A percentile compares a stretch with the other conserved stretches of the same genome.
phyloP scores from a whole-genome alignment of 371 early-diverging fungal species.

The Mucor mucedo region DNA sequence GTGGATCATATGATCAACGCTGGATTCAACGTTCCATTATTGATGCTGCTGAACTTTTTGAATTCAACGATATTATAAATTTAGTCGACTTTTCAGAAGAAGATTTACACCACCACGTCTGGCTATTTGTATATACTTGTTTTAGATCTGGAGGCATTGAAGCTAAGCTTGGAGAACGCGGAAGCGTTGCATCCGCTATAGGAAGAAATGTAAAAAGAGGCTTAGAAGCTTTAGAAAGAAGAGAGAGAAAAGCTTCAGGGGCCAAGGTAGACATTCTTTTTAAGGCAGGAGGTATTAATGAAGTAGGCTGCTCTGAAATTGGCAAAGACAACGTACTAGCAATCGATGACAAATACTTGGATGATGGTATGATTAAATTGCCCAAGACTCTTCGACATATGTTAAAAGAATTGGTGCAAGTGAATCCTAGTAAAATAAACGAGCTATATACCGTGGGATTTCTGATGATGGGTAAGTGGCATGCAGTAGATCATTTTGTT shows the following conservation, averaged over 20 bases:
- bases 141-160: background rate
- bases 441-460: slow-evolving; percentile 12
- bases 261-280: slow-evolving; percentile 13
- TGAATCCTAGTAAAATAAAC: slow-evolving; percentile 5
- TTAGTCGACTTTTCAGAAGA: slow-evolving; percentile 7
- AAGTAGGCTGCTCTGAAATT: slow-evolving; percentile 10
- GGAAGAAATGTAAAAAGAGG: slow-evolving; percentile 8
- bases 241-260: slow-evolving; percentile 10
- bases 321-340: slow-evolving; percentile 5
- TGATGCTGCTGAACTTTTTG: slow-evolving; percentile 6
- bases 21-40: slow-evolving; percentile 8
- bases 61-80: slow-evolving; percentile 1
- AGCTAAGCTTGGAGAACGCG: slow-evolving; percentile 8
- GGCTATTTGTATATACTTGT: slow-evolving; percentile 1
- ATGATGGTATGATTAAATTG: slow-evolving; percentile 10
- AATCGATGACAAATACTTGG: slow-evolving; percentile 8
- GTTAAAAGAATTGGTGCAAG: background rate
- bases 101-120: slow-evolving; percentile 2
- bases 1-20: background rate
- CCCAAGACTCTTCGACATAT: slow-evolving; percentile 14
- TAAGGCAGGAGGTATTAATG: background rate
- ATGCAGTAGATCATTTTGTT: too few relatives aligned
- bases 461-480: slow-evolving; percentile 10
- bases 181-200: slow-evolving; percentile 5
- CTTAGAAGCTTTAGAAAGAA: slow-evolving; percentile 1